phyloP scores from a whole-genome alignment of 148 eudicot genomes.

The Heliosperma pusillum region DNA sequence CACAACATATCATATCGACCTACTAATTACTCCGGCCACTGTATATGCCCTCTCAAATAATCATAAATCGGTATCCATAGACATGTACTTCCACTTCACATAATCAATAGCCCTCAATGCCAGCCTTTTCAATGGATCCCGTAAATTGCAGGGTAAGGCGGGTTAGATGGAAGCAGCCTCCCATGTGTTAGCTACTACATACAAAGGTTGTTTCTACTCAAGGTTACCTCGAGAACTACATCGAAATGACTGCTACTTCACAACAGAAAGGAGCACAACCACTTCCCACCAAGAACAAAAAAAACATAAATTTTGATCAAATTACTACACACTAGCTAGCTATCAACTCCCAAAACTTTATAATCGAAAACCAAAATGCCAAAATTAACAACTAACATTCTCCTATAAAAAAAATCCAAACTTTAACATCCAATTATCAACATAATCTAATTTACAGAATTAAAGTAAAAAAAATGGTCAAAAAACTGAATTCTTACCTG shows the following conservation, averaged over 20 bases:
- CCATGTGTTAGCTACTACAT: too few relatives aligned
- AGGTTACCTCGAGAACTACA: too few relatives aligned
- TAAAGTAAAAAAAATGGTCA: neutral
- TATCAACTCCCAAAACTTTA: slow-evolving; percentile 14
- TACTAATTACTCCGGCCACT: neutral
- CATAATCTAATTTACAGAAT: neutral
- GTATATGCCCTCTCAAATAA: neutral
- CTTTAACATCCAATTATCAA: slow-evolving; percentile 11
- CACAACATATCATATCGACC: neutral
- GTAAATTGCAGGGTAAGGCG: too few relatives aligned
- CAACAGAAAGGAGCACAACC: too few relatives aligned
- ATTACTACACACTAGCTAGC: neutral
- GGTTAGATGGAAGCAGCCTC: too few relatives aligned
- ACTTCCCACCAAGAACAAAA: too few relatives aligned
- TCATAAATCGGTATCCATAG: neutral
- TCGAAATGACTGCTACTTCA: too few relatives aligned
- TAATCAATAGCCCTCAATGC: neutral
- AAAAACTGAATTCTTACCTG: slow-evolving; percentile 34
- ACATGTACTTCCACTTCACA: neutral
- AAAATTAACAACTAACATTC: slow-evolving; percentile 9
- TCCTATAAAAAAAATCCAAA: slow-evolving; percentile 17
- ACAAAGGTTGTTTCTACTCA: too few relatives aligned
- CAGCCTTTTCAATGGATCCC: too few relatives aligned
- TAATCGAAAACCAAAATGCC: slow-evolving; percentile 4
- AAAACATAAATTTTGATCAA: neutral